Evolutionary conservation across 1,284 basidiomycete genomes (phyloP).

Genomic region (Fomitopsis schrenkii): DNA sequence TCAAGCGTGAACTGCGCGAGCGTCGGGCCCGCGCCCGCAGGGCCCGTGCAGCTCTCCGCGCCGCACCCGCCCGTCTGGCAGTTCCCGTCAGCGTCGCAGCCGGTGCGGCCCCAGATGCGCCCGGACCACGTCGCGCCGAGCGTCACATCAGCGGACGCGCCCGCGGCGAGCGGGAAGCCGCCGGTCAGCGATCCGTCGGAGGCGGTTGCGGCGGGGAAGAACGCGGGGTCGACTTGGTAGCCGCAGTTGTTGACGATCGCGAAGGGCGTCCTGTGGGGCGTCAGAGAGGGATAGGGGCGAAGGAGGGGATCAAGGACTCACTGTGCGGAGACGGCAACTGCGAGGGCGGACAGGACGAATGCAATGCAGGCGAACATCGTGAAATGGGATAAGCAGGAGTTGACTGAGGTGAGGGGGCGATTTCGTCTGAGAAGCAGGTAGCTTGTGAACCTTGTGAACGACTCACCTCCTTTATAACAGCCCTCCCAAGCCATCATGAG

Average conservation of each 20-base stretch:
- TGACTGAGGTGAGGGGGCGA: not conserved
- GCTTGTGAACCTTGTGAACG: not conserved
- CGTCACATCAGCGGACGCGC: not conserved
- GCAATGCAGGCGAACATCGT: not conserved
- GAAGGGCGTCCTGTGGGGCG: not conserved
- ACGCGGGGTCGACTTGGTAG: not conserved
- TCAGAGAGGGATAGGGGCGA: not conserved
- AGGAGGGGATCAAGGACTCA: not conserved
- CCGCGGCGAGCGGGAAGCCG: not conserved
- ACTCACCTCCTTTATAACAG: not conserved
- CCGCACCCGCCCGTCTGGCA: not conserved
- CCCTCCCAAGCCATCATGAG: not conserved
- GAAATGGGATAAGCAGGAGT: not conserved
- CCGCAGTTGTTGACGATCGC: not conserved
- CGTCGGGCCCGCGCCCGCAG: not conserved
- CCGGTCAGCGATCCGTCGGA: not conserved
- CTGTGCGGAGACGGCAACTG: not conserved
- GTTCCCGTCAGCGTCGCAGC: not conserved
- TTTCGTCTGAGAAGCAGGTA: not conserved
- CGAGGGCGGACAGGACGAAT: not conserved
- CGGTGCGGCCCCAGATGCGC: not conserved
- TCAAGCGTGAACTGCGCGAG: conserved; percentile 1
- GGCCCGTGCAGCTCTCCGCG: not conserved
- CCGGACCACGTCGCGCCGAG: not conserved
- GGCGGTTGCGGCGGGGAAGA: not conserved